Evolutionary conservation across 805 yeast species (phyloP), one percentile per base, ranked within the genome.

Genomic region (Candida michaelii): DNA sequence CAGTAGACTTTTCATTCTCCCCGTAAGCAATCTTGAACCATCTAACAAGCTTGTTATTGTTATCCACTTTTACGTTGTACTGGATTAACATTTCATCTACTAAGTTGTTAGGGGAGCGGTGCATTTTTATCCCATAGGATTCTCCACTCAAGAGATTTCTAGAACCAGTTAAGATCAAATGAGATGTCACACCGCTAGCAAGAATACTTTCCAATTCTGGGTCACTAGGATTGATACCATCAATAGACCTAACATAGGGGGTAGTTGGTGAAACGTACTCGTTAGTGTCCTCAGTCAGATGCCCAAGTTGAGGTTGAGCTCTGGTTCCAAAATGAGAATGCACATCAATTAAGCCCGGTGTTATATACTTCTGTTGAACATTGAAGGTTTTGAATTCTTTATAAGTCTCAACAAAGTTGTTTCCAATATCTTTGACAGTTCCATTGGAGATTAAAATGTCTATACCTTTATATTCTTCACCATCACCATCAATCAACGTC

Each of bases 301-400:
- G 40, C 27, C 18, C 27, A 5, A 41, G 18, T 21, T 41, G 44
- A 19, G 44, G 44, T 34, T 41, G 44, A 13, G 38, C 35, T 36
- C 44, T 27, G 6, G 44, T 41, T n/a, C 44, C 44, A 41, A 41
- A 41, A 23, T 41, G 44, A n/a, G 44, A 41, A 29, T 41, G 44
- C 4, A 35, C 40, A 23, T 41, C 44, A 9, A 39, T 21, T n/a
- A 40, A 18, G n/a, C 44, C 44, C n/a, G 44, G 44, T 8, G 40
- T 40, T 6, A 40, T 39, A 17, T 23, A 40, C 19, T 32, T 33
- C 9, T 31, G 39, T 5, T 25, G 13, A 5, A 40, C 10, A 27
- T 40, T 16, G 16, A 7, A 23, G 25, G 9, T 23, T 14, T 23
- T 19, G n/a, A 11, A n/a, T 8, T 11, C 21, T 13, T 18, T 11